A percentile compares a stretch with the other conserved stretches of the same genome.
Conservation (phyloP, 208 protist genomes). For the Naegleria lovaniensis region DNA sequence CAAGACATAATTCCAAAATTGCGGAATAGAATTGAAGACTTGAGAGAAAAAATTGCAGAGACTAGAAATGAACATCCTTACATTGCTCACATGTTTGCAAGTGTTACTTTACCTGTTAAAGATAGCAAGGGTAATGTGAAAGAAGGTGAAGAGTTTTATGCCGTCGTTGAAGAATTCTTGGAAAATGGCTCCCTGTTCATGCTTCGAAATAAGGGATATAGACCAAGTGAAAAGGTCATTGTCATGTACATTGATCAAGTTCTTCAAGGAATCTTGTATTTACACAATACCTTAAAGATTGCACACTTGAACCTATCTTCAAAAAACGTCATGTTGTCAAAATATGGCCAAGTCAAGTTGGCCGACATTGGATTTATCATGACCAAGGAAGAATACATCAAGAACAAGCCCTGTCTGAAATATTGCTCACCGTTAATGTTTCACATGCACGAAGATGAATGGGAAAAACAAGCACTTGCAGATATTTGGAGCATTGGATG, state of each 20-base stretch:
- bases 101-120: background rate
- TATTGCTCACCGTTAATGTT: background rate
- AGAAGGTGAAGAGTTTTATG: background rate
- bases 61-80: background rate
- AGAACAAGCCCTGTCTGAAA: background rate
- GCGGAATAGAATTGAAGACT: background rate
- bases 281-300: background rate
- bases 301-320: background rate
- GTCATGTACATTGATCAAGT: background rate
- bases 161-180: background rate
- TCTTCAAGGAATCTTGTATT: background rate
- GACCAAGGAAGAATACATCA: background rate
- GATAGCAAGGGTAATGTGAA: background rate
- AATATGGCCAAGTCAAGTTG: background rate
- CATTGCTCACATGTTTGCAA: background rate
- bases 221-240: background rate
- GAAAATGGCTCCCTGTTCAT: background rate
- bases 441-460: background rate
- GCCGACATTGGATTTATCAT: background rate
- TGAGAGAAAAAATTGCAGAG: background rate
- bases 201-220: background rate
- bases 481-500: conserved; percentile 51
- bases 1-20: background rate
- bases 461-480: background rate
- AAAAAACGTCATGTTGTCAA: background rate